A percentile compares a stretch with the other conserved stretches of the same genome.
phyloP scores from a whole-genome alignment of 2,329 filamentous ascomycete species.

The Aspergillus versicolor region DNA sequence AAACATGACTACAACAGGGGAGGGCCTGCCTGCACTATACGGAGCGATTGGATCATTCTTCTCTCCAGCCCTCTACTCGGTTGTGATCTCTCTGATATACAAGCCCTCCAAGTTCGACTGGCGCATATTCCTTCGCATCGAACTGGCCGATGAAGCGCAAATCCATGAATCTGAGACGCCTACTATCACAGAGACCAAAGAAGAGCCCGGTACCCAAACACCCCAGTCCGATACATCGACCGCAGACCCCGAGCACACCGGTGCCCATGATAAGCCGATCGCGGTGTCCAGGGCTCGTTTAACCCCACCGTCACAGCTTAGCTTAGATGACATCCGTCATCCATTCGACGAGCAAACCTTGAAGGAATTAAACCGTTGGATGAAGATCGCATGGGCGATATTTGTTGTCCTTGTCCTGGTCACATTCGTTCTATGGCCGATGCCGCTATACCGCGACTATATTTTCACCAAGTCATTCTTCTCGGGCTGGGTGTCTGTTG shows the following conservation, averaged over 20 bases:
- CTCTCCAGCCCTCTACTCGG: constrained; percentile 47
- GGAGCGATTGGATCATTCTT: constrained; percentile 48
- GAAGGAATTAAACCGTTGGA: constrained; percentile 36
- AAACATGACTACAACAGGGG: constrained; percentile 42
- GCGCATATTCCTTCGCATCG: constrained; percentile 49
- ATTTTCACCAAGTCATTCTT: constrained; percentile 51
- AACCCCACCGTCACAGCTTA: constrained; percentile 9
- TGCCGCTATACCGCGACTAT: constrained; percentile 51
- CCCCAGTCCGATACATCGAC: constrained; percentile 3
- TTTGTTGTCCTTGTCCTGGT: constrained; percentile 46
- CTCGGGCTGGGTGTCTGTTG: constrained; percentile 45
- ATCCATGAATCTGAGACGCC: constrained; percentile 17
- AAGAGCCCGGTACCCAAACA: background rate
- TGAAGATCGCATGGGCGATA: constrained; percentile 41
- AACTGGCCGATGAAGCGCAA: constrained; percentile 44
- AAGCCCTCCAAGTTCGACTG: constrained; percentile 44
- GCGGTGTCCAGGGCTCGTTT: background rate
- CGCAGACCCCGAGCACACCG: background rate
- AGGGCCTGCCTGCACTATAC: constrained; percentile 45
- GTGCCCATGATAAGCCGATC: constrained; percentile 1
- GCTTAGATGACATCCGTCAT: constrained; percentile 45
- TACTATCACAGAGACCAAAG: background rate
- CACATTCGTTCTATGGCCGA: constrained; percentile 50
- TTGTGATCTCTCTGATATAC: constrained; percentile 43
- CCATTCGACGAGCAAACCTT: constrained; percentile 43